Base-by-base conservation (phyloP, 2,329 filamentous ascomycete genomes). In the Lizonia empirigonia region DNA sequence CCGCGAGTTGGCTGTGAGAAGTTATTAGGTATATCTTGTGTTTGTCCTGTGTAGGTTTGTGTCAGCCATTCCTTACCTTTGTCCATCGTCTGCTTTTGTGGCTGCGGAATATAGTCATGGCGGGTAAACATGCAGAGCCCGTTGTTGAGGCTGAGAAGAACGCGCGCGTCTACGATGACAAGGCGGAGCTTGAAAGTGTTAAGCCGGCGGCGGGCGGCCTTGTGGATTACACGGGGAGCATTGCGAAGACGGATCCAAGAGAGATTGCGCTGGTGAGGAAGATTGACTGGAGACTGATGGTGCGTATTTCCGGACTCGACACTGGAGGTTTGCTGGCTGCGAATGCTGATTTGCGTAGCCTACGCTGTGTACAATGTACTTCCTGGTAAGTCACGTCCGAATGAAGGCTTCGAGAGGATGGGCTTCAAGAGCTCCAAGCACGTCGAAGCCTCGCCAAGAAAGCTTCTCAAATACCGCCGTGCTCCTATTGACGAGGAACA, bases 281-380 rank as follows among this genome's bases (percentile, higher is more conserved):
- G 44, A 59, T 72, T 10, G 69, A 72, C 39, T 61, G 57, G 56
- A 56, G 66, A 29, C 55, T 72, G 6, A 70, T 71, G 62, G 65
- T 67, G 53, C 12, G 50, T 34, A 29, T 9, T 36, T n/a, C n/a
- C 15, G 7, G 20, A 32, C 9, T 24, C 23, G 5, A 7, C n/a
- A n/a, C 4, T 29, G 13, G 5, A n/a, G n/a, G 5, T 15, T 30
- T 30, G 1, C 9, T 12, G 13, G 12, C 3, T 26, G 12, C 2
- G 7, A 7, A 10, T 7, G 35, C 50, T 54, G 20, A 59, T 19
- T 15, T 3, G 3, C 12, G 7, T 38, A 69, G 74, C 77, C 77
- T 1, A 75, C 68, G 8, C 46, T 77, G 20, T 75, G 70, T 50
- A 63, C 59, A 4, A 77, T 78, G 76, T 78, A 78, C 38, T 78